Evolutionary conservation across 805 yeast genomes (phyloP).

Genomic region (Pichia heedii): DNA sequence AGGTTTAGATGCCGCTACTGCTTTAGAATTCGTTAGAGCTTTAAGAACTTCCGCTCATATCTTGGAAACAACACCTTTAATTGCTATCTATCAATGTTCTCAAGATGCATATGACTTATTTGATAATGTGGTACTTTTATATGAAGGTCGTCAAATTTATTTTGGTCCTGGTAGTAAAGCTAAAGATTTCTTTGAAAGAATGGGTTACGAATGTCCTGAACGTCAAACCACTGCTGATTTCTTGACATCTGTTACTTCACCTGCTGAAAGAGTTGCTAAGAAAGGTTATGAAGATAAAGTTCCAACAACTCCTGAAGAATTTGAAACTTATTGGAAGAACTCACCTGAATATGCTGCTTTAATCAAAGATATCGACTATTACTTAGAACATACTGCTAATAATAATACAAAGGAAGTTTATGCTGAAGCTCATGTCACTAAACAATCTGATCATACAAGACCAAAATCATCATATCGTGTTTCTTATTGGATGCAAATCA

Average conservation of each 20-base stretch:
- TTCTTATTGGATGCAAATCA: constrained; percentile 44
- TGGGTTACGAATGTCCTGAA: constrained; percentile 39
- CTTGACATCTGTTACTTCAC: constrained; percentile 30
- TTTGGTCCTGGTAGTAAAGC: constrained; percentile 31
- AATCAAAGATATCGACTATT: constrained; percentile 29
- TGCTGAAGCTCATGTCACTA: constrained; percentile 27
- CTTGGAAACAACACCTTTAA: constrained; percentile 40
- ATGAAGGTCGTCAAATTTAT: constrained; percentile 37
- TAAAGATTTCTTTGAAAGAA: constrained; percentile 30
- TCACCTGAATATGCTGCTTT: constrained; percentile 28
- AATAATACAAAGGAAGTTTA: constrained; percentile 8
- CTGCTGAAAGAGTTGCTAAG: constrained; percentile 24
- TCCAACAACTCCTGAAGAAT: constrained; percentile 34
- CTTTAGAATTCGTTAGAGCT: constrained; percentile 52
- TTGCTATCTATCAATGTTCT: constrained; percentile 42
- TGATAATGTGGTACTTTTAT: constrained; percentile 33
- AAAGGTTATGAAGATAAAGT: constrained; percentile 31
- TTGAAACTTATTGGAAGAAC: constrained; percentile 30
- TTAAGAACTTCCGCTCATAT: constrained; percentile 46
- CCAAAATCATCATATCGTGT: constrained; percentile 45
- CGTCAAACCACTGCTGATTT: constrained; percentile 41
- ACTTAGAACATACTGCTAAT: constrained; percentile 8
- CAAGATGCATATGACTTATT: constrained; percentile 37
- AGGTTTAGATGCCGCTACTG: constrained; percentile 66
- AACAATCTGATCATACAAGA: constrained; percentile 40